A percentile compares a stretch with the other conserved stretches of the same genome.
phyloP scores from a whole-genome alignment of 148 eudicot genomes.

The Rhododendron vialii region DNA sequence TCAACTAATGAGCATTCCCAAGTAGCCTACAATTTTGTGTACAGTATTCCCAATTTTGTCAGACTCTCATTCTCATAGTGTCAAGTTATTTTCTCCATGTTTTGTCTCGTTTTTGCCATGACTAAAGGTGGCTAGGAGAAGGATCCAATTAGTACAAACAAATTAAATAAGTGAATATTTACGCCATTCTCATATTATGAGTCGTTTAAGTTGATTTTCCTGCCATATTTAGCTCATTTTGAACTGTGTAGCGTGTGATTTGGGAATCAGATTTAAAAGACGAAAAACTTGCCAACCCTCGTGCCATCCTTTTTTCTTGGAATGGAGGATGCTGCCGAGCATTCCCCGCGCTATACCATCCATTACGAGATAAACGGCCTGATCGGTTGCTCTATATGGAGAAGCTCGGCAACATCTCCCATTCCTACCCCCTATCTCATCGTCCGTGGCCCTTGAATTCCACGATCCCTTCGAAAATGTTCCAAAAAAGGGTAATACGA shows the following conservation, averaged over 20 bases:
- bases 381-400: too few species aligned
- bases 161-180: not conserved
- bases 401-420: too few species aligned
- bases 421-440: not conserved
- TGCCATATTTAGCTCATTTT: not conserved
- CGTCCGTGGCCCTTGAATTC: not conserved
- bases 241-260: not conserved
- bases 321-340: too few species aligned
- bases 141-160: not conserved
- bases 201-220: not conserved
- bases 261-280: not conserved
- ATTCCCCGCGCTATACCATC: too few species aligned
- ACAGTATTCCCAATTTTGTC: constrained; percentile 16
- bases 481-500: too few species aligned
- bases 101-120: not conserved
- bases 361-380: too few species aligned
- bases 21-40: constrained; percentile 9
- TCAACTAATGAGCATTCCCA: not conserved
- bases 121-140: not conserved
- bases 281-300: not conserved
- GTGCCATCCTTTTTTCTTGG: not conserved
- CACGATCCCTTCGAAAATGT: too few species aligned
- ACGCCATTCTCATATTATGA: not conserved
- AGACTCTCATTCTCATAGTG: not conserved
- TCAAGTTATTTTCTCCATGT: not conserved